A percentile compares a stretch with the other conserved stretches of the same genome.
Evolutionary conservation across 2,329 filamentous ascomycete genomes (phyloP).

Genomic region (Ceratocystis papillata): DNA sequence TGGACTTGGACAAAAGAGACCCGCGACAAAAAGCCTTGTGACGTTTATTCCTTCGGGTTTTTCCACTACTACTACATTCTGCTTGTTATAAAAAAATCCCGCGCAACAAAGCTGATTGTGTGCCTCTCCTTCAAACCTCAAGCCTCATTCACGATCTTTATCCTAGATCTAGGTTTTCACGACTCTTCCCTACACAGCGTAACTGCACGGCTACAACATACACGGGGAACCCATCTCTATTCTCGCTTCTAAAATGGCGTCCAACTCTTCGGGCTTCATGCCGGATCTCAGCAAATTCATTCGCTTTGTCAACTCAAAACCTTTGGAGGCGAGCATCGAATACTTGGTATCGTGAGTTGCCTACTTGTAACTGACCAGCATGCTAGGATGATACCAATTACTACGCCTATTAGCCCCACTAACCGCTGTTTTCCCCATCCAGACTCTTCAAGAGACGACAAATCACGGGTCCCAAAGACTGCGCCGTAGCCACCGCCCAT

Average conservation of each 20-base stretch:
- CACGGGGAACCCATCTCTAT: no score
- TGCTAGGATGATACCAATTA: not conserved
- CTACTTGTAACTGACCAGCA: not conserved
- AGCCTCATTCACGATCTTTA: no score
- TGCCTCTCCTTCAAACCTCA: no score
- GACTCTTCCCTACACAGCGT: no score
- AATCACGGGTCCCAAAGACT: constrained; percentile 76
- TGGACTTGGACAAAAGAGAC: no score
- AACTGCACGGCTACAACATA: no score
- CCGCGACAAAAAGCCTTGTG: no score
- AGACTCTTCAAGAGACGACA: constrained; percentile 85
- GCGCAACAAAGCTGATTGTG: no score
- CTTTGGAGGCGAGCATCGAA: constrained; percentile 74
- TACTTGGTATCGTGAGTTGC: constrained; percentile 62
- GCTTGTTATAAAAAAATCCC: no score
- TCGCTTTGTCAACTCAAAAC: constrained; percentile 62
- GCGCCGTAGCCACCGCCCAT: constrained; percentile 82
- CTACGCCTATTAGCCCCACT: not conserved
- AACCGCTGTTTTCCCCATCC: constrained; percentile 17
- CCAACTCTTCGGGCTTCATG: constrained; percentile 34
- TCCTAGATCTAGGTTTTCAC: no score
- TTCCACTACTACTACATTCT: no score
- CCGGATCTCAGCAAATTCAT: constrained; percentile 70
- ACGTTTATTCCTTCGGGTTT: no score
- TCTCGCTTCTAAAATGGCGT: not conserved